These are phyloP conservation scores for Ustilago vetiveriae DNA, from an alignment of 1,284 basidiomycete genomes.

Conservation along the genomic window DNA sequence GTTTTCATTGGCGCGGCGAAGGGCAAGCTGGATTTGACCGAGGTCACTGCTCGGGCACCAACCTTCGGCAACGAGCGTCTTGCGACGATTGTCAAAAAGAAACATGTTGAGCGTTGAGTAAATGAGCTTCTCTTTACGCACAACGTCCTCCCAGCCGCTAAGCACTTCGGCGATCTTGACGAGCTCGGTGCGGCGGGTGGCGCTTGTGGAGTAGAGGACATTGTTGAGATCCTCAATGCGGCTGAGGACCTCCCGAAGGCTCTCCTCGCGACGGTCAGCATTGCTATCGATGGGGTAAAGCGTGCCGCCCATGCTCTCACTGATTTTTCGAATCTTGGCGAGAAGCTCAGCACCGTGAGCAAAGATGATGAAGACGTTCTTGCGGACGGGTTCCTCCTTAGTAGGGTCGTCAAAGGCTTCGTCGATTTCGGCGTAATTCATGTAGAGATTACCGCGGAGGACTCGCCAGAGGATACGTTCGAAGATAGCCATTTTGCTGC, in stretches of 20 bases:
- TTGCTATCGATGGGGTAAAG: slow-evolving; percentile 96
- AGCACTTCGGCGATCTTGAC: slow-evolving; percentile 85
- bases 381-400: slow-evolving; percentile 71
- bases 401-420: slow-evolving; percentile 89
- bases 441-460: slow-evolving; percentile 95
- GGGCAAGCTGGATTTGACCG: slow-evolving; percentile 82
- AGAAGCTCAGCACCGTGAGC: slow-evolving; percentile 93
- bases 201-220: slow-evolving; percentile 74
- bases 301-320: slow-evolving; percentile 97
- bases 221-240: slow-evolving; percentile 92
- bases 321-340: slow-evolving; percentile 96
- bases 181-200: slow-evolving; percentile 84
- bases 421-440: slow-evolving; percentile 95
- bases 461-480: slow-evolving; percentile 99
- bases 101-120: slow-evolving; percentile 72
- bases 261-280: slow-evolving; percentile 87
- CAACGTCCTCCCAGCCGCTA: slow-evolving; percentile 90
- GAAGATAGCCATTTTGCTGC: slow-evolving; percentile 88
- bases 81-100: slow-evolving; percentile 90
- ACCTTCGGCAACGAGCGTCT: slow-evolving; percentile 95
- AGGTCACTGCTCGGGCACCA: slow-evolving; percentile 97
- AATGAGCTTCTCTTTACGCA: slow-evolving; percentile 93
- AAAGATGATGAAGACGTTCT: slow-evolving; percentile 99
- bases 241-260: slow-evolving; percentile 85
- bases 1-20: slow-evolving; percentile 92